Conservation (phyloP, 2,329 filamentous ascomycete species). For the Microsporum canis region DNA sequence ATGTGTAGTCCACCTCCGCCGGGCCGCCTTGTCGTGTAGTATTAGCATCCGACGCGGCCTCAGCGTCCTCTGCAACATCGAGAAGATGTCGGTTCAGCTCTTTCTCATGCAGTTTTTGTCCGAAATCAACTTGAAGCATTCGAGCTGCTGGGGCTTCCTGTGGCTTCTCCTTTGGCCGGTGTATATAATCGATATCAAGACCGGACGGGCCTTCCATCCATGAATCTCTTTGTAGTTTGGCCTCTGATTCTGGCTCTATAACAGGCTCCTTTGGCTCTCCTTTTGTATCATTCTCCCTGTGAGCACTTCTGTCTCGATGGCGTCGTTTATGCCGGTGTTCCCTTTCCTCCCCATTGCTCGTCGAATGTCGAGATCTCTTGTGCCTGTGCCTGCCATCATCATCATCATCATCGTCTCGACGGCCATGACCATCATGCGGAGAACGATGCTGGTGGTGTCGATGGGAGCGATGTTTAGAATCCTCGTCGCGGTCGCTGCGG, state of each 20-base stretch:
- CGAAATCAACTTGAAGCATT: slow-evolving; percentile 46
- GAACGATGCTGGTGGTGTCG: slow-evolving; percentile 37
- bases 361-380: slow-evolving; percentile 50
- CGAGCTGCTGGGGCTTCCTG: slow-evolving; percentile 33
- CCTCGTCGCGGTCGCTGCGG: slow-evolving; percentile 26
- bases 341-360: slow-evolving; percentile 40
- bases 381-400: slow-evolving; percentile 41
- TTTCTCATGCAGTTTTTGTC: slow-evolving; percentile 62
- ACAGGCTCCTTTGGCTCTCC: background rate
- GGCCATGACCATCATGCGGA: slow-evolving; percentile 26
- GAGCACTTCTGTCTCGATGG: slow-evolving; percentile 35
- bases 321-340: slow-evolving; percentile 39
- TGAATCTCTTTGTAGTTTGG: slow-evolving; percentile 56
- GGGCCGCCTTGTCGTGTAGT: slow-evolving; percentile 36
- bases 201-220: slow-evolving; percentile 91
- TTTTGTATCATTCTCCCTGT: slow-evolving; percentile 22
- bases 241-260: slow-evolving; percentile 34
- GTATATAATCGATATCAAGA: slow-evolving; percentile 66
- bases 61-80: slow-evolving; percentile 49
- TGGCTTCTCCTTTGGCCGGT: slow-evolving; percentile 48
- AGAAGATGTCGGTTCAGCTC: slow-evolving; percentile 68
- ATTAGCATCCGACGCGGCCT: slow-evolving; percentile 26
- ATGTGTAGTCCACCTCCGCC: slow-evolving; percentile 63
- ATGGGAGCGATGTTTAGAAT: slow-evolving; percentile 21
- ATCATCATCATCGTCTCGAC: slow-evolving; percentile 32